Base-by-base conservation (phyloP, 257 asterid genomes). In the Forsythia viridissima region DNA sequence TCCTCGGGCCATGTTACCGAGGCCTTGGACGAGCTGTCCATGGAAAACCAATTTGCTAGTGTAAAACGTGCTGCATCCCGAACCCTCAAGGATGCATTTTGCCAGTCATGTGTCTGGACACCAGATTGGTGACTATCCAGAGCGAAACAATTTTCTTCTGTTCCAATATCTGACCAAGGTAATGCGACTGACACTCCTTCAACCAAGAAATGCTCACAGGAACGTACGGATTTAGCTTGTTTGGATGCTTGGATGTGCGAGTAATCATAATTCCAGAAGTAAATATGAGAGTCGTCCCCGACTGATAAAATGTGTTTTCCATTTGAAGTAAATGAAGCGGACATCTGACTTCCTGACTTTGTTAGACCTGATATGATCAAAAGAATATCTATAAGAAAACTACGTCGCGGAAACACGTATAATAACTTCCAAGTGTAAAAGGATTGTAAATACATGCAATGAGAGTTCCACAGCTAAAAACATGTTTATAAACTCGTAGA, bases 1-100 rank as follows among this genome's bases (percentile, higher is more conserved):
- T 94, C 98, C 77, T 91, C 95, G 0, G 98, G 98, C 98, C 98
- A 94, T 39, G 96, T 94, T 0, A 72, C 83, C 0, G 89, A 80
- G 36, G 87, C 88, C 85, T 89, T 84, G 3, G 84, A 85, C 11
- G 90, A 87, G 79, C 82, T 66, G 48, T 92, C 94, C 91, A 67
- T 79, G 16, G 92, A 84, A 69, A 94, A 93, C 96, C 98, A 93
- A 73, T 80, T 93, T 41, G 89, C 82, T 0, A 91, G 69, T 41
- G 96, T 87, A 85, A 88, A 91, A 41, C 93, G 91, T 3, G 84
- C 90, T 0, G 90, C 73, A 71, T 86, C 92, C 84, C 80, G 48
- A 37, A 38, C 65, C 81, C 76, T 82, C 0, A 86, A 59, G 44
- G 76, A 82, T 12, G 59, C 69, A 34, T 72, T 85, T 13, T 48